Evolutionary conservation across 176 grass and related monocot species (phyloP), one percentile per base, ranked within the genome.

Genomic region (Bothriochloa decipiens): DNA sequence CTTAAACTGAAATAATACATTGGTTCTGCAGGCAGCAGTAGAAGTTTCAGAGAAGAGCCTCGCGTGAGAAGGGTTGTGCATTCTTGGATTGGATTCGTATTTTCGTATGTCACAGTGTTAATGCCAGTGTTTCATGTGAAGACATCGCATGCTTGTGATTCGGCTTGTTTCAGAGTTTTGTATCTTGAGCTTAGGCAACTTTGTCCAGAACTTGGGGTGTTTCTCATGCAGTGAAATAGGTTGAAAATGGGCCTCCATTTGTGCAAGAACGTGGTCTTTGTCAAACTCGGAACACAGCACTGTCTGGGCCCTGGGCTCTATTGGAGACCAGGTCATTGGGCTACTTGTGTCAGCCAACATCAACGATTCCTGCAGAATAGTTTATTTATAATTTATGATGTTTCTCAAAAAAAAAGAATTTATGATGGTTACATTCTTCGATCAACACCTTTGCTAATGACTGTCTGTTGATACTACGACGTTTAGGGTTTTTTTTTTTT

Each of bases 1-100:
- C 20, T 82, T 66, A 76, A 27, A 72, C 25, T 86, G 68, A 78
- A 16, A 74, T 39, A 8, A 16, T 65, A 23, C 41, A 35, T 65
- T 29, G 62, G 27, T 72, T 83, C 1, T 37, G 52, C 85, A 84
- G 89, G 63, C 69, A 84, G 43, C 81, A 76, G 33, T 76, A 78
- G 81, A 69, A 70, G 39, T 32, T 69, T 4, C 4, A 16, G 39
- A 11, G 37, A 15, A 81, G 65, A 47, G 37, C 20, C 17, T 47
- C 22, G 13, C 25, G 33, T 79, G 18, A 53, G 62, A 14, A 25
- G n/a, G 12, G 23, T 27, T 6, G 36, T 1, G 2, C 36, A 28
- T 14, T 23, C 9, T 13, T 47, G 25, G 41, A 25, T 13, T 47
- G 25, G 41, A 25, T 32, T 78, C 0, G 1, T 27, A 4, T 29